Evolutionary conservation across 2,329 filamentous ascomycete genomes (phyloP), one percentile per base, ranked within the genome.

Genomic region (Albophoma yamanashiensis): DNA sequence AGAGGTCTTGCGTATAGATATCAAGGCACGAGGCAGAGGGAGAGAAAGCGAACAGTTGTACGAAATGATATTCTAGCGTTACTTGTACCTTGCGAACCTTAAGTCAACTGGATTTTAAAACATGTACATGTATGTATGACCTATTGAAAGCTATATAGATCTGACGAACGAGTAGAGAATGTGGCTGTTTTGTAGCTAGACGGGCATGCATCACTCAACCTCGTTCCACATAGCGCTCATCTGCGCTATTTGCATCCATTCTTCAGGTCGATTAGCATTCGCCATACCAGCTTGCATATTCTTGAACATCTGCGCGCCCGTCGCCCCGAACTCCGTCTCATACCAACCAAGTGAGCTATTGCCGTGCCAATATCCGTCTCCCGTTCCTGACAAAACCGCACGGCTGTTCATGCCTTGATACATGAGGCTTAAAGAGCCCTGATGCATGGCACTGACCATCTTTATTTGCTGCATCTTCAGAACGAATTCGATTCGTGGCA

Each of bases 291-390:
- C 12, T 31, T 69, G 64, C 70, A 73, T 72, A 1, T 73, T 68
- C 1, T 72, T 66, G 55, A 66, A 66, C 66, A 71, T 68, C 31
- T 73, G 67, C 5, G 71, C 71, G 6, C 66, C 64, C n/a, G 67
- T 72, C 0, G 66, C 74, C 0, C 73, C 73, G 25, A 72, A 55
- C 34, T 70, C 64, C 22, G 73, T 74, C 42, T 70, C 71, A 47
- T 75, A 67, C 63, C 72, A 76, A 0, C 74, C 74, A 1, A 74
- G 36, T 0, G 64, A 63, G 55, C 65, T 73, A 53, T 68, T 75
- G 0, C 74, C 74, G 56, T 76, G 70, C 57, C 64, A 50, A 25
- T 73, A 58, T 0, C 70, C 69, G 22, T 74, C 69, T 15, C 64
- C 69, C 0, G 64, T 66, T 3, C 67, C 73, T 4, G 64, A 61